These are phyloP conservation scores for Fusarium metavorans DNA, from an alignment of 2,329 filamentous ascomycete genomes.

Conservation along the genomic window DNA sequence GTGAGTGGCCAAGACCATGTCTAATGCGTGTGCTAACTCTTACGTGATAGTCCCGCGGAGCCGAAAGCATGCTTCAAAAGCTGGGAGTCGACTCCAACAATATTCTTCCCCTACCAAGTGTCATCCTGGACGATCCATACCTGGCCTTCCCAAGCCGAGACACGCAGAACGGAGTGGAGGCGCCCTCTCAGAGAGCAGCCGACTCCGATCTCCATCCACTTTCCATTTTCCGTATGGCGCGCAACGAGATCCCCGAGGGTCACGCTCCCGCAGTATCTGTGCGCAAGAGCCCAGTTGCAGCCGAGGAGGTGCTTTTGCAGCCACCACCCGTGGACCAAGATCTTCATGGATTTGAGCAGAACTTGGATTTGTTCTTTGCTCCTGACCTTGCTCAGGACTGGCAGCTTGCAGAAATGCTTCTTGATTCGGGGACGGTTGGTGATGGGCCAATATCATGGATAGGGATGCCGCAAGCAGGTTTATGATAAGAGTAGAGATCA, in stretches of 20 bases:
- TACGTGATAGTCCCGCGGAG: conserved; percentile 8
- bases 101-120: conserved; percentile 19
- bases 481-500: neutral
- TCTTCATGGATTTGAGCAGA: conserved; percentile 1
- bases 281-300: neutral
- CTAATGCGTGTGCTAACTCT: neutral
- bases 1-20: neutral
- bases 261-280: conserved; percentile 3
- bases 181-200: conserved; percentile 6
- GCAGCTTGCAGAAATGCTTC: conserved; percentile 20
- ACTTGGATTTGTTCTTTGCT: conserved; percentile 16
- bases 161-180: neutral
- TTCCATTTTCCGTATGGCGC: conserved; percentile 25
- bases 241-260: conserved; percentile 18
- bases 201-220: conserved; percentile 23
- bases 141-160: conserved; percentile 10
- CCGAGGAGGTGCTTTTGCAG: neutral
- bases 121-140: conserved; percentile 22
- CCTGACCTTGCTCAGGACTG: conserved; percentile 7
- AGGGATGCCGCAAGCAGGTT: conserved; percentile 2
- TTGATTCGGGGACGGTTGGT: conserved; percentile 6
- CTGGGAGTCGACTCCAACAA: conserved; percentile 17
- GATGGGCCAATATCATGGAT: conserved; percentile 16
- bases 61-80: conserved; percentile 26
- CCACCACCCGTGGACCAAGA: neutral